phyloP scores from a whole-genome alignment of 2,329 filamentous ascomycete species.

The Fusarium domesticum region DNA sequence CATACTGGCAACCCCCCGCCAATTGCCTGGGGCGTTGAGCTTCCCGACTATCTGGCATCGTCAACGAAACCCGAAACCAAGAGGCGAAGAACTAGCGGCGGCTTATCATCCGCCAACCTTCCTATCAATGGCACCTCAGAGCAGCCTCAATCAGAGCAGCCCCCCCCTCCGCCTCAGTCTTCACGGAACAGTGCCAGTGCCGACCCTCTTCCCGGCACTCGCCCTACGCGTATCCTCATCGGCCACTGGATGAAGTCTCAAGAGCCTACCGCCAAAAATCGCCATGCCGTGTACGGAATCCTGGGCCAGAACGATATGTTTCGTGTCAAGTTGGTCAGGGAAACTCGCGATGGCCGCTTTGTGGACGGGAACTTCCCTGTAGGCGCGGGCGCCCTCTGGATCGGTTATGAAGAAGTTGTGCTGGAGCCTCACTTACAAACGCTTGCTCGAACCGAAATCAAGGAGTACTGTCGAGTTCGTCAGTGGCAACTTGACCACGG shows the following conservation, averaged over 20 bases:
- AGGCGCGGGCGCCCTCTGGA: constrained; percentile 61
- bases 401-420: constrained; percentile 59
- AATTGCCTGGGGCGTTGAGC: constrained; percentile 50
- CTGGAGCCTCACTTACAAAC: constrained; percentile 54
- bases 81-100: constrained; percentile 44
- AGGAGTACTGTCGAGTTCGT: constrained; percentile 62
- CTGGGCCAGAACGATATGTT: constrained; percentile 63
- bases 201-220: constrained; percentile 49
- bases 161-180: constrained; percentile 18
- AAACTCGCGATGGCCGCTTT: constrained; percentile 58
- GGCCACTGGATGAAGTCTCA: constrained; percentile 59
- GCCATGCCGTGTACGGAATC: constrained; percentile 62
- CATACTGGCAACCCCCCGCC: constrained; percentile 40
- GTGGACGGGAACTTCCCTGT: constrained; percentile 59
- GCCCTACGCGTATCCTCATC: constrained; percentile 56
- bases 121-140: constrained; percentile 22
- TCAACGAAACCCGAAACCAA: constrained; percentile 41
- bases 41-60: constrained; percentile 43
- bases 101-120: constrained; percentile 35
- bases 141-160: constrained; percentile 22
- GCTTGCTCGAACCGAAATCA: constrained; percentile 54
- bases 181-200: constrained; percentile 17
- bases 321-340: constrained; percentile 57
- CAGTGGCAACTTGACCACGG: constrained; percentile 56
- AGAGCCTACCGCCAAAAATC: constrained; percentile 45